Evolutionary conservation across 2,329 filamentous ascomycete species (phyloP).

Genomic region (Decorospora gaudefroyi): DNA sequence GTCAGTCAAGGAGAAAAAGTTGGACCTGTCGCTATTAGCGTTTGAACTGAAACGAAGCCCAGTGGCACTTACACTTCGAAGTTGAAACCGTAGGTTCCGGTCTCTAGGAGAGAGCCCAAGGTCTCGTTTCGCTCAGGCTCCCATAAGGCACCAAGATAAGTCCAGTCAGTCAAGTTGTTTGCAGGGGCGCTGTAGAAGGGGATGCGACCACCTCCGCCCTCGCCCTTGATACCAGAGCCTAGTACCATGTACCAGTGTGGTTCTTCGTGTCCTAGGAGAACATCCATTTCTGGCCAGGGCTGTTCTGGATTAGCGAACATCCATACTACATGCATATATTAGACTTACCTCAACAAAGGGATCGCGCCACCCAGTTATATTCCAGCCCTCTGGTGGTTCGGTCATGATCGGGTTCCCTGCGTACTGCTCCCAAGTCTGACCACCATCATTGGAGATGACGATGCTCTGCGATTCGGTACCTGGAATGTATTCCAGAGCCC

Average conservation of each 20-base stretch:
- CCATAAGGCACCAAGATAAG: conserved; percentile 54
- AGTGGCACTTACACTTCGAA: conserved; percentile 50
- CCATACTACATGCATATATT: background rate
- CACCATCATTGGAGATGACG: conserved; percentile 53
- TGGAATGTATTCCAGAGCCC: conserved; percentile 50
- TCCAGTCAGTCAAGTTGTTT: conserved; percentile 53
- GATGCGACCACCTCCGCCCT: conserved; percentile 53
- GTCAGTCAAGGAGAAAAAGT: conserved; percentile 54
- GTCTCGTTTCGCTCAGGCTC: conserved; percentile 51
- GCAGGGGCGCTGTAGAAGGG: conserved; percentile 54
- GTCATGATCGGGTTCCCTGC: conserved; percentile 54
- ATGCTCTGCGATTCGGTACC: conserved; percentile 55
- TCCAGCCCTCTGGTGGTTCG: conserved; percentile 51
- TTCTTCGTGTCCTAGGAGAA: conserved; percentile 48
- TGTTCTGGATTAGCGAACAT: conserved; percentile 38
- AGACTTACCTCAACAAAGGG: conserved; percentile 32
- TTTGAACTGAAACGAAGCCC: no score
- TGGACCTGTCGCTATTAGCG: conserved; percentile 37
- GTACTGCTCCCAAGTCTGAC: conserved; percentile 54
- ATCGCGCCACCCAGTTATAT: conserved; percentile 48
- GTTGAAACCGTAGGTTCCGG: conserved; percentile 55
- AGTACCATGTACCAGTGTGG: conserved; percentile 55
- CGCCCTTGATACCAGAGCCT: conserved; percentile 54
- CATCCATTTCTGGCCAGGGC: conserved; percentile 51
- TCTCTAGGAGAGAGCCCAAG: conserved; percentile 50